Evolutionary conservation across 805 yeast species (phyloP).

Genomic region (Suhomyces pyralidae): DNA sequence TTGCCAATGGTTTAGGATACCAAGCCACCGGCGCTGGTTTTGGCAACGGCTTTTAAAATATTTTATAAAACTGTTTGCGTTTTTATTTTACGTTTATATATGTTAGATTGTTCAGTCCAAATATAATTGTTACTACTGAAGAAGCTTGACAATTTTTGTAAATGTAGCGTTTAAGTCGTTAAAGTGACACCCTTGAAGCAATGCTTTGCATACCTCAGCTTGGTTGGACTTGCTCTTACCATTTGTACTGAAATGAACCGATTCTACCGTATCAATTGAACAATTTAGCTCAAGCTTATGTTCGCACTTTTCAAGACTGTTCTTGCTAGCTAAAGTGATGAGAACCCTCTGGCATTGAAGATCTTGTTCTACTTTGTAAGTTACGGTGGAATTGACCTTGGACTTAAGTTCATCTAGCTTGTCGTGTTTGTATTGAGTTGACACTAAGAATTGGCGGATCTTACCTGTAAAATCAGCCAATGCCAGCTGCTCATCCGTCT

Average conservation of each 20-base stretch:
- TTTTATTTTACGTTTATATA: conserved; percentile 1
- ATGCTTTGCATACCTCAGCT: conserved; percentile 11
- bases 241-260: conserved; percentile 6
- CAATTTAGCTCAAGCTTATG: conserved; percentile 21
- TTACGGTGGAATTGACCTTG: conserved; percentile 3
- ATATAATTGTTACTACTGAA: background rate
- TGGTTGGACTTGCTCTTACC: background rate
- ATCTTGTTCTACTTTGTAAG: conserved; percentile 20
- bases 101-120: conserved; percentile 4
- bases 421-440: conserved; percentile 32
- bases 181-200: conserved; percentile 14
- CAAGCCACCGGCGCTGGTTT: conserved; percentile 74
- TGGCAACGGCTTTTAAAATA: conserved; percentile 47
- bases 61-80: background rate
- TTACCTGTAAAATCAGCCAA: conserved; percentile 18
- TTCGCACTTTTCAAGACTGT: background rate
- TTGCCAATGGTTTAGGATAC: conserved; percentile 51
- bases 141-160: conserved; percentile 8
- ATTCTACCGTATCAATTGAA: conserved; percentile 15
- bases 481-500: conserved; percentile 14
- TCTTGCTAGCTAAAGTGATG: conserved; percentile 6
- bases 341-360: conserved; percentile 23
- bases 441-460: conserved; percentile 21
- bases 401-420: conserved; percentile 18
- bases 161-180: conserved; percentile 15